Evolutionary conservation across 441 rosid species (phyloP), one percentile per base, ranked within the genome.

Genomic region (Croton laevigatus): DNA sequence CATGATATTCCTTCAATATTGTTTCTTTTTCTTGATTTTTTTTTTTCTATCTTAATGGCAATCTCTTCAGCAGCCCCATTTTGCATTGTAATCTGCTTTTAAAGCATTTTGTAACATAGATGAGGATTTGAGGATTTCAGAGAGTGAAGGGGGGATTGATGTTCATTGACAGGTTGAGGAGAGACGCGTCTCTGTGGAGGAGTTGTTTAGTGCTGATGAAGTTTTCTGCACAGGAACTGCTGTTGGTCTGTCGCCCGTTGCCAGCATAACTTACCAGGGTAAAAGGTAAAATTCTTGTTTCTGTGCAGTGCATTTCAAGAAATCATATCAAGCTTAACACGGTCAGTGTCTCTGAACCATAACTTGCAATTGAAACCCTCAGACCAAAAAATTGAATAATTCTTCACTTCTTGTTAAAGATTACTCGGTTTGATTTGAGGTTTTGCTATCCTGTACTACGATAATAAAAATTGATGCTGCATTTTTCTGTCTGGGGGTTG

Each of bases 191-290:
- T 54, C 81, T 0, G 86, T 89, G 42, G 93, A 88, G 51, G 96
- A 93, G 71, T 80, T 91, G 76, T 79, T 86, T 59, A 85, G 75
- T 57, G 96, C 96, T 1, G 96, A 88, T 46, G 97, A 93, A 79
- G 96, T 87, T 62, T 91, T 93, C 75, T 87, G 94, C 76, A 91
- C 97, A 4, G 96, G 94, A 48, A 93, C 88, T 22, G 96, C 94
- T 0, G 89, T 88, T 51, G 97, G 89, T 71, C 80, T 91, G 38
- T 87, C 89, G 34, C 93, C 97, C 2, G 97, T 93, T 8, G 93
- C 93, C 57, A 88, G 91, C 78, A 81, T 93, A 59, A 85, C 93
- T 20, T 86, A 83, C 78, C 87, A 55, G 58, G 88, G 77, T 65
- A 74, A 76, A 89, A 88, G 96, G 96, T 89, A 81, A 68, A 53